These are phyloP conservation scores for Barnettozyma populi DNA, from an alignment of 805 yeast genomes.

Conservation along the genomic window DNA sequence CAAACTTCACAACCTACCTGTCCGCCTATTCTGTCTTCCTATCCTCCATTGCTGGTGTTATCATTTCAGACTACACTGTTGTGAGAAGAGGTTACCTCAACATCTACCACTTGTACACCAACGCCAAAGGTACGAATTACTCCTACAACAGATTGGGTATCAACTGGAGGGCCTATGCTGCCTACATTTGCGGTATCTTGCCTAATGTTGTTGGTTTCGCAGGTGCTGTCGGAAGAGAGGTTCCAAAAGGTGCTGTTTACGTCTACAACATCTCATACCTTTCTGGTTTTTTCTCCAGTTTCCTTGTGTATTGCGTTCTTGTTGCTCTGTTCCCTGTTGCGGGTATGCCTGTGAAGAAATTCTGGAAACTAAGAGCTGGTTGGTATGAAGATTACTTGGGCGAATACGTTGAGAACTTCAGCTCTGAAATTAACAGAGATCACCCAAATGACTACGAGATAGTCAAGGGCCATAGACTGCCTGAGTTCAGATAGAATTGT, in stretches of 20 bases:
- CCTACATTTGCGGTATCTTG: slow-evolving; percentile 73
- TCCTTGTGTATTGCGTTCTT: slow-evolving; percentile 47
- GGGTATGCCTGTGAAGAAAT: slow-evolving; percentile 37
- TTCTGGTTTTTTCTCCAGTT: slow-evolving; percentile 63
- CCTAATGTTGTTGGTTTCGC: slow-evolving; percentile 88
- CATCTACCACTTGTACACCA: slow-evolving; percentile 59
- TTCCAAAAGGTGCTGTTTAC: slow-evolving; percentile 72
- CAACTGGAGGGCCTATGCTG: slow-evolving; percentile 81
- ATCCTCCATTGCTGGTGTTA: slow-evolving; percentile 77
- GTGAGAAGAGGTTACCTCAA: slow-evolving; percentile 69
- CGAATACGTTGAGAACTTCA: slow-evolving; percentile 13
- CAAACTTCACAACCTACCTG: slow-evolving; percentile 72
- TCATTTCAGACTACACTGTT: slow-evolving; percentile 61
- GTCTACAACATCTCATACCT: slow-evolving; percentile 73
- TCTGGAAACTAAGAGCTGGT: slow-evolving; percentile 39
- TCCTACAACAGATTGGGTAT: slow-evolving; percentile 57
- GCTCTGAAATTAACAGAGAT: slow-evolving; percentile 9
- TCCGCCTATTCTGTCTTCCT: slow-evolving; percentile 80
- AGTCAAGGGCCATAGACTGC: slow-evolving; percentile 1
- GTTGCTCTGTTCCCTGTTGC: slow-evolving; percentile 47
- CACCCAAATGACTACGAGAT: slow-evolving; percentile 20
- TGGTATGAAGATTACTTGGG: slow-evolving; percentile 35
- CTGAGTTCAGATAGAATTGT: neutral
- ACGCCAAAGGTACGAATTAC: slow-evolving; percentile 39
- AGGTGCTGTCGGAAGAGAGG: slow-evolving; percentile 72